A percentile compares a stretch with the other conserved stretches of the same genome.
Evolutionary conservation across 2,329 filamentous ascomycete genomes (phyloP).

Genomic region (Trichoderma sp.): DNA sequence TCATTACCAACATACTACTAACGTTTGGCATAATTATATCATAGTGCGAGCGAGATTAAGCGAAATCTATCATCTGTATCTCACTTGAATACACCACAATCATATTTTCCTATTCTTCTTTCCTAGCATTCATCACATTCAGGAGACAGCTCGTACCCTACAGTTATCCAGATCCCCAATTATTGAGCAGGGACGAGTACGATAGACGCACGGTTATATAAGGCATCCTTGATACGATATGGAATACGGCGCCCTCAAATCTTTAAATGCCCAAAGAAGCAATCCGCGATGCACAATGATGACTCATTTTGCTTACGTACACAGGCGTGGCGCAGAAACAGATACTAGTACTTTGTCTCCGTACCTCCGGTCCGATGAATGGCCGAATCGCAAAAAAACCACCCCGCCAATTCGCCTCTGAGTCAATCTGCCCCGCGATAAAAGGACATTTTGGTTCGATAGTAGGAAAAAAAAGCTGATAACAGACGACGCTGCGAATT

Average conservation of each 20-base stretch:
- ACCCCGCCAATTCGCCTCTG: constrained; percentile 2
- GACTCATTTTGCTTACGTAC: background rate
- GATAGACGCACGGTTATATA: background rate
- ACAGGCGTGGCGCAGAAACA: too few species aligned
- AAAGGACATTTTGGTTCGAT: background rate
- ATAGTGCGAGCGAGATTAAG: too few species aligned
- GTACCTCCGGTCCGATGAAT: constrained; percentile 12
- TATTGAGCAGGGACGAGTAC: too few species aligned
- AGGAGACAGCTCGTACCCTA: too few species aligned
- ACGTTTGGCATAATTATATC: too few species aligned
- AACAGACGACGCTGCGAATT: background rate
- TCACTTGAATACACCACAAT: background rate
- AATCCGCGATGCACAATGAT: background rate
- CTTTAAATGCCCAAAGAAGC: background rate
- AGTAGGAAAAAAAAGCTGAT: background rate
- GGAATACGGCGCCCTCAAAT: background rate
- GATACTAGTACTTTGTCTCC: background rate
- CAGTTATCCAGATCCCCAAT: too few species aligned
- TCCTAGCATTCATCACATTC: too few species aligned
- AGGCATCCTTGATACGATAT: background rate
- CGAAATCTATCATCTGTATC: background rate
- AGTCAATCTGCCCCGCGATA: constrained; percentile 14
- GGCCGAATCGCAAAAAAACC: constrained; percentile 5
- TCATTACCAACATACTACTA: too few species aligned
- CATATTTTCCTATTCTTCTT: too few species aligned